Base-by-base conservation (phyloP, 2,329 filamentous ascomycete genomes). In the Chaetomiaceae sp. region DNA sequence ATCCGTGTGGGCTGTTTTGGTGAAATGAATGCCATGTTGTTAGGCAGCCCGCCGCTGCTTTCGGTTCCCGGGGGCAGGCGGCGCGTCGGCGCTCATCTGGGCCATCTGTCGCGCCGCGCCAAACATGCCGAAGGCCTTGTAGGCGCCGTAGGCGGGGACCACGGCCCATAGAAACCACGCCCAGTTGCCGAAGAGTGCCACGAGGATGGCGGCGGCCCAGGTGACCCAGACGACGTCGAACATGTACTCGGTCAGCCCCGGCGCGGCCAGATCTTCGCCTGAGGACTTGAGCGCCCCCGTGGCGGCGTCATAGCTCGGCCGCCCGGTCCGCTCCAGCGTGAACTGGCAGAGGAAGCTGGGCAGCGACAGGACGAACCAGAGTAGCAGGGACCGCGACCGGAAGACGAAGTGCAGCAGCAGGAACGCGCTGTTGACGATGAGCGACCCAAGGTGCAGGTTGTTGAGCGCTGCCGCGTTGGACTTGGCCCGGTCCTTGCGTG, bases 171-270 rank as follows among this genome's bases (percentile, higher is more conserved):
- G 57, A 17, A 78, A 62, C 76, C 76, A 81, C 12, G 70, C 86
- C 70, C 84, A 84, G 64, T 96, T 89, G 4, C 93, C 93, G 38
- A 91, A 78, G 22, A 95, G 53, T 14, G 84, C 76, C 12, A 84
- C 89, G n/a, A 84, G 65, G 8, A 83, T 67, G 33, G 88, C 71
- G 44, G 83, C 86, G 10, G 79, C 82, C 83, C 90, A 96, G 0
- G 89, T 96, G 70, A 95, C 88, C 79, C 95, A 97, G 43, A 95
- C 73, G 40, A 95, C 79, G 68, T 98, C 93, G 77, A 95, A 98
- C 85, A 97, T 88, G 73, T 94, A 97, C 69, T 96, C 93, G 10
- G 91, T 97, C 71, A 98, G 70, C 4, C 93, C 93, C 27, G 84
- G 78, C 9, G 88, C 87, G 43, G 86, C 81, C 42, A 98, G 78